Conservation (phyloP, 179 eudicot species). For the Patellifolia procumbens region DNA sequence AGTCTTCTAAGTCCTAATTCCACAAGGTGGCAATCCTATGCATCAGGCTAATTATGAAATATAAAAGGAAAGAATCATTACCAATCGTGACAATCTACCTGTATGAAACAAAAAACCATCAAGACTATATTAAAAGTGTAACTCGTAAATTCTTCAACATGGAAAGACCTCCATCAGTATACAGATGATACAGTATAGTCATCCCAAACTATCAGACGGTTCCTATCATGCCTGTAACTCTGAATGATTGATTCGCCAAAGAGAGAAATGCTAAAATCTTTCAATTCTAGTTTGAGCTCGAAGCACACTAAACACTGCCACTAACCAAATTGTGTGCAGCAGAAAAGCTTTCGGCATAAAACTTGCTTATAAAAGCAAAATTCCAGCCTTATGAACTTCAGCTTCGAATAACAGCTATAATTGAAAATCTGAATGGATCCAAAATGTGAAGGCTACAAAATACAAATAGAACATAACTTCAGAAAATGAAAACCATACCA, state of each 20-base stretch:
- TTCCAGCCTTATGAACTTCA: background rate
- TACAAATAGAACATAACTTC: background rate
- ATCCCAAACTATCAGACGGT: background rate
- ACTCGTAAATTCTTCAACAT: background rate
- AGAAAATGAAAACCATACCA: background rate
- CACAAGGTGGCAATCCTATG: background rate
- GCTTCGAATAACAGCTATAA: slow-evolving; percentile 13
- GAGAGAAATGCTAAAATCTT: background rate
- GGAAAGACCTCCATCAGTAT: background rate
- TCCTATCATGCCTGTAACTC: background rate
- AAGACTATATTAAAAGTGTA: background rate
- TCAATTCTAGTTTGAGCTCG: background rate
- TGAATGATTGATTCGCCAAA: background rate
- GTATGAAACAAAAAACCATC: slow-evolving; percentile 10
- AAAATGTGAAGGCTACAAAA: background rate
- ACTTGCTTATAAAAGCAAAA: background rate
- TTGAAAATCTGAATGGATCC: background rate
- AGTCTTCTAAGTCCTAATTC: background rate
- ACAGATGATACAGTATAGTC: background rate
- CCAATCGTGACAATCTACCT: background rate
- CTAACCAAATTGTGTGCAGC: slow-evolving; percentile 11
- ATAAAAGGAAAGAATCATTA: background rate
- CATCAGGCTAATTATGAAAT: background rate
- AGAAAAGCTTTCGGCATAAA: background rate
- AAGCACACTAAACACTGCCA: background rate